Percentiles rank a stretch among this genome's conserved stretches.
Evolutionary conservation across 2,329 filamentous ascomycete species (phyloP).

Genomic region (Ilyonectria destructans): DNA sequence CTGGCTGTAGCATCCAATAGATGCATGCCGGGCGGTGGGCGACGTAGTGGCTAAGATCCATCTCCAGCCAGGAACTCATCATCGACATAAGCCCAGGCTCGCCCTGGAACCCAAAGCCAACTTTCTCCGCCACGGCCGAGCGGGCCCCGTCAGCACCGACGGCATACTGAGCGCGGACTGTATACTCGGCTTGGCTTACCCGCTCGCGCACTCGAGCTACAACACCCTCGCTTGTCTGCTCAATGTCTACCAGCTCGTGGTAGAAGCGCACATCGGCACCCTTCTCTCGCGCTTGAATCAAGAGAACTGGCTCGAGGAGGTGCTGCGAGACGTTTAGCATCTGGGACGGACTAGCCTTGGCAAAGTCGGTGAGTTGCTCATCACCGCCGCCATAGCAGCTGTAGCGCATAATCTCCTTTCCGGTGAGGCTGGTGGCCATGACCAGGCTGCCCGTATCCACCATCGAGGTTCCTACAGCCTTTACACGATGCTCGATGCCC

Average conservation of each 20-base stretch:
- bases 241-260: conserved; percentile 33
- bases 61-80: conserved; percentile 34
- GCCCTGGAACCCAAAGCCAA: conserved; percentile 31
- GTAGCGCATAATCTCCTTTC: conserved; percentile 33
- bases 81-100: conserved; percentile 36
- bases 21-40: conserved; percentile 35
- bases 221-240: conserved; percentile 26
- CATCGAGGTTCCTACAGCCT: conserved; percentile 26
- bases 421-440: conserved; percentile 34
- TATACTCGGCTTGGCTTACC: conserved; percentile 26
- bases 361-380: conserved; percentile 32
- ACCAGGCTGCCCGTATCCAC: conserved; percentile 25
- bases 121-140: conserved; percentile 30
- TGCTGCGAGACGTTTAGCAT: conserved; percentile 32
- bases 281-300: conserved; percentile 21
- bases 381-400: conserved; percentile 34
- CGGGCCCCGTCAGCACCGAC: conserved; percentile 36
- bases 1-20: conserved; percentile 35
- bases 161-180: conserved; percentile 29
- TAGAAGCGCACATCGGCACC: conserved; percentile 36
- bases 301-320: conserved; percentile 25
- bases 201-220: conserved; percentile 31
- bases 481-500: conserved; percentile 25
- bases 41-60: conserved; percentile 32
- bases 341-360: conserved; percentile 32